These are phyloP conservation scores for Sophora flavescens DNA, from an alignment of 306 rosid species.

Conservation along the genomic window DNA sequence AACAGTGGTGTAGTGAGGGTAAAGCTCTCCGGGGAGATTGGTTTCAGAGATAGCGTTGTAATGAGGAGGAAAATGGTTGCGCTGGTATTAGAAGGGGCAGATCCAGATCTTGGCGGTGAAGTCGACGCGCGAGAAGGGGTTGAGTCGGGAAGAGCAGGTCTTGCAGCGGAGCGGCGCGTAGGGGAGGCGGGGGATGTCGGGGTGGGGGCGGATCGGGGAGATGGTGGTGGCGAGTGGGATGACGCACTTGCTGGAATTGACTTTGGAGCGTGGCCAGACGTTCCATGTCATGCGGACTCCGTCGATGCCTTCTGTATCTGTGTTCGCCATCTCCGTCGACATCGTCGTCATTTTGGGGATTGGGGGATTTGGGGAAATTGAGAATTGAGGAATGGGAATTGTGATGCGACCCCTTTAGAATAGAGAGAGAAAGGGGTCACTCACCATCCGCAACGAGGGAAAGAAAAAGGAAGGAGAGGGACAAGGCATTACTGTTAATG, in stretches of 20 bases:
- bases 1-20: slow-evolving; percentile 88
- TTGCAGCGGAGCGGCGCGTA: slow-evolving; percentile 94
- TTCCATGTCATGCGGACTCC: slow-evolving; percentile 98
- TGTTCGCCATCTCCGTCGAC: slow-evolving; percentile 95
- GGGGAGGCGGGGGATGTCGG: slow-evolving; percentile 83
- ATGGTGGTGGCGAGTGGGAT: slow-evolving; percentile 90
- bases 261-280: slow-evolving; percentile 94
- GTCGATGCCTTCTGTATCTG: slow-evolving; percentile 93
- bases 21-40: slow-evolving; percentile 93
- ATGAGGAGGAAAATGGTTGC: slow-evolving; percentile 90
- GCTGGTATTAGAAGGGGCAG: slow-evolving; percentile 93
- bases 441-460: slow-evolving; percentile 5
- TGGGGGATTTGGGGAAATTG: not conserved
- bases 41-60: slow-evolving; percentile 83
- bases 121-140: slow-evolving; percentile 85
- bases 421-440: slow-evolving; percentile 66
- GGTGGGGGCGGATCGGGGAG: slow-evolving; percentile 78
- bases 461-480: not conserved
- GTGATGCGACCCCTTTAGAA: slow-evolving; percentile 57
- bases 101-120: slow-evolving; percentile 97
- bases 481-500: too few relatives aligned
- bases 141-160: slow-evolving; percentile 80
- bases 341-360: slow-evolving; percentile 15
- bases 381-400: not conserved
- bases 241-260: slow-evolving; percentile 92